phyloP scores from a whole-genome alignment of 108 stramenopile species.

The Nitzschia sp. region DNA sequence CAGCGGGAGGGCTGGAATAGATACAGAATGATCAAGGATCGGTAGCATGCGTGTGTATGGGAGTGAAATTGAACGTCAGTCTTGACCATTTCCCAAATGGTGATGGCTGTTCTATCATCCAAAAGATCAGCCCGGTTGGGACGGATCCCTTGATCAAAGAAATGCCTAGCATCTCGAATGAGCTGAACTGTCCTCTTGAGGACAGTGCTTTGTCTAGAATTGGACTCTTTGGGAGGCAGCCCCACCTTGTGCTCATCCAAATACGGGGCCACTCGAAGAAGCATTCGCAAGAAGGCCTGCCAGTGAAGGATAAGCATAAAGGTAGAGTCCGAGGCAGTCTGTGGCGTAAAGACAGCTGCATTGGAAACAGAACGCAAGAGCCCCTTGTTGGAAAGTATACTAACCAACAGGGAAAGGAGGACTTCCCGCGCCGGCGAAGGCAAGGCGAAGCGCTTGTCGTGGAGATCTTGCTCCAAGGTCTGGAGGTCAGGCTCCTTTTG shows the following conservation, averaged over 20 bases:
- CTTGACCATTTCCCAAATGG: slow-evolving; percentile 72
- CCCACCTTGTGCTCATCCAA: slow-evolving; percentile 75
- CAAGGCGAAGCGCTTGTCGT: slow-evolving; percentile 58
- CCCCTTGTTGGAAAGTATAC: slow-evolving; percentile 71
- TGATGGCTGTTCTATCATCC: slow-evolving; percentile 56
- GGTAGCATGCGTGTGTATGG: slow-evolving; percentile 84
- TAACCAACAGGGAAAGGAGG: slow-evolving; percentile 59
- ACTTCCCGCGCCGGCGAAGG: slow-evolving; percentile 76
- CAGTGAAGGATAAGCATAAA: slow-evolving; percentile 68
- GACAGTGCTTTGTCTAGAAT: slow-evolving; percentile 54
- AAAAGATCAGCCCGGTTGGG: slow-evolving; percentile 36
- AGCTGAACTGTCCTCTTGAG: slow-evolving; percentile 69
- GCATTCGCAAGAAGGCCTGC: slow-evolving; percentile 66
- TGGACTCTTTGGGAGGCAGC: slow-evolving; percentile 51
- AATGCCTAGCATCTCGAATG: slow-evolving; percentile 73
- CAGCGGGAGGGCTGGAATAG: slow-evolving; percentile 82
- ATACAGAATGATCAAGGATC: slow-evolving; percentile 70
- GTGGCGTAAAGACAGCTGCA: slow-evolving; percentile 46
- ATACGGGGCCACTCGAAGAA: slow-evolving; percentile 80
- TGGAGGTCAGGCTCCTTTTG: slow-evolving; percentile 17
- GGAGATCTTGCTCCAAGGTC: slow-evolving; percentile 42
- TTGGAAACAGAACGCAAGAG: slow-evolving; percentile 70
- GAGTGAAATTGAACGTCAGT: slow-evolving; percentile 70
- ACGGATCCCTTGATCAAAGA: slow-evolving; percentile 75
- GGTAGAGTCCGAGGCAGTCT: slow-evolving; percentile 18